Conservation (phyloP, 768 basidiomycete genomes). For the Mycena haematopus region DNA sequence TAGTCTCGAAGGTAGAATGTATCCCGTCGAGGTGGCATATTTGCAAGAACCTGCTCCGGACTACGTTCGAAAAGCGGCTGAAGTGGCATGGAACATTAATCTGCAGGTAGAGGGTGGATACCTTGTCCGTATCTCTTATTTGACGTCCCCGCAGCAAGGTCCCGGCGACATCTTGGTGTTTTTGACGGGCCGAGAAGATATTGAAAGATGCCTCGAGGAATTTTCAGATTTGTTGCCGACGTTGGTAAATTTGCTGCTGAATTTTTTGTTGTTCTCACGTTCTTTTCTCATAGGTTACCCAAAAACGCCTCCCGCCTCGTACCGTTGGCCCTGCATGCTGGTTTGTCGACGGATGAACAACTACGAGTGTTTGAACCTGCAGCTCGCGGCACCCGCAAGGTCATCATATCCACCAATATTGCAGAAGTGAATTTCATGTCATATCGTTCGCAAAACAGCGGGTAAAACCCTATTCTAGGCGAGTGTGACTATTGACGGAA, state of each 20-base stretch:
- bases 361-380: constrained; percentile 82
- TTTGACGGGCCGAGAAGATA: constrained; percentile 95
- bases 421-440: constrained; percentile 70
- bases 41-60: constrained; percentile 78
- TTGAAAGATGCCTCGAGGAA: constrained; percentile 85
- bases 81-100: constrained; percentile 84
- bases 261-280: not conserved
- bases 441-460: not conserved
- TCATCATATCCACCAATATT: constrained; percentile 94
- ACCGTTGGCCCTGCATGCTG: constrained; percentile 86
- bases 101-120: constrained; percentile 60
- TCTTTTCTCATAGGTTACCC: constrained; percentile 48
- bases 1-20: constrained; percentile 92
- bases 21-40: constrained; percentile 94
- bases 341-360: constrained; percentile 88
- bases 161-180: constrained; percentile 93
- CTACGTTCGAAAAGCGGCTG: constrained; percentile 82
- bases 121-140: not conserved
- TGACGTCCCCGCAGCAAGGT: constrained; percentile 59
- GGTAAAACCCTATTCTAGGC: constrained; percentile 56
- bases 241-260: constrained; percentile 35
- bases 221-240: constrained; percentile 79
- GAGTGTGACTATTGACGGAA: constrained; percentile 95
- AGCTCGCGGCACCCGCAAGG: constrained; percentile 81
- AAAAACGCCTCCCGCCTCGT: constrained; percentile 61